A percentile compares a stretch with the other conserved stretches of the same genome.
phyloP scores from a whole-genome alignment of 179 eudicot species.

The Heliamphora pulchella region DNA sequence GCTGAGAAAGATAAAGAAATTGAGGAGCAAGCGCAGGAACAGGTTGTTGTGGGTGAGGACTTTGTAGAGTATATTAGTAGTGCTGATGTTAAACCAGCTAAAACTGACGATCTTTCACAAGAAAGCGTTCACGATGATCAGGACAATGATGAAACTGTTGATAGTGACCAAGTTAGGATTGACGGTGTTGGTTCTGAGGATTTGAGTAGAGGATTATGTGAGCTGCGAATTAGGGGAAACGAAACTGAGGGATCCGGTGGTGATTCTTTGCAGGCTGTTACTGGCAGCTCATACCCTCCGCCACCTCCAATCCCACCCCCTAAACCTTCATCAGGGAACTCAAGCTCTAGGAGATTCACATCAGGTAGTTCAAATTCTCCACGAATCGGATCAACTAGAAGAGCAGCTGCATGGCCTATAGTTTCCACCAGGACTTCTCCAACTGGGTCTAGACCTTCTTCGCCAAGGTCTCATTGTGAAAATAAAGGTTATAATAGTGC shows the following conservation, averaged over 20 bases:
- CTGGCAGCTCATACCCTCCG: slow-evolving; percentile 70
- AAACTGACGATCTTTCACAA: slow-evolving; percentile 30
- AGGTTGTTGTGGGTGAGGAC: slow-evolving; percentile 30
- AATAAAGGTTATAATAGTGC: slow-evolving; percentile 96
- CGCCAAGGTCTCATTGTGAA: slow-evolving; percentile 82
- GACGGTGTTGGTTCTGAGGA: slow-evolving; percentile 30
- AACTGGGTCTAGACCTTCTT: slow-evolving; percentile 79
- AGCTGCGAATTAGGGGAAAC: slow-evolving; percentile 28
- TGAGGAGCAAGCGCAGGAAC: slow-evolving; percentile 51
- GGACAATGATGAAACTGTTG: slow-evolving; percentile 28
- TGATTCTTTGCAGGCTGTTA: slow-evolving; percentile 25
- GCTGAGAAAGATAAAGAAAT: slow-evolving; percentile 41
- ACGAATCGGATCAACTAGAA: slow-evolving; percentile 69
- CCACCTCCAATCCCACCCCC: slow-evolving; percentile 96
- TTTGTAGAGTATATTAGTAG: slow-evolving; percentile 25
- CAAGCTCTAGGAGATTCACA: slow-evolving; percentile 36
- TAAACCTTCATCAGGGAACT: slow-evolving; percentile 47
- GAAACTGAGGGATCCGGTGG: slow-evolving; percentile 33
- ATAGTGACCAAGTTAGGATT: slow-evolving; percentile 30
- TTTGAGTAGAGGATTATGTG: slow-evolving; percentile 31
- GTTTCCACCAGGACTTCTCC: slow-evolving; percentile 67
- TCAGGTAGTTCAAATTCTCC: slow-evolving; percentile 51
- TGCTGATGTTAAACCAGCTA: slow-evolving; percentile 28
- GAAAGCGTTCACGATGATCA: slow-evolving; percentile 25
- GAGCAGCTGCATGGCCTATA: slow-evolving; percentile 59